phyloP scores from a whole-genome alignment of 1,284 basidiomycete species.

The Microbotryomycetes sp. region DNA sequence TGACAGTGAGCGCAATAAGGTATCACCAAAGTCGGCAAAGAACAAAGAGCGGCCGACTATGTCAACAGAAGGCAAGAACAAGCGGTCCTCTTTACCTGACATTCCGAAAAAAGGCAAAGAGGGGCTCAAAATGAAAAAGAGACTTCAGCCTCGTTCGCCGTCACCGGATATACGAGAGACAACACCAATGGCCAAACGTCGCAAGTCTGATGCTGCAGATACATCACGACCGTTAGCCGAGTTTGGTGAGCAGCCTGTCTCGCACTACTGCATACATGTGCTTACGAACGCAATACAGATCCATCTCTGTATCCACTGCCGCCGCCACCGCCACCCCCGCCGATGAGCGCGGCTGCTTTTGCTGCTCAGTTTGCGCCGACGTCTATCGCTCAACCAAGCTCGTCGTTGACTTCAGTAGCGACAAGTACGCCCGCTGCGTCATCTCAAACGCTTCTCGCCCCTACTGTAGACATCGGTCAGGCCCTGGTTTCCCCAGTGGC shows the following conservation, averaged over 20 bases:
- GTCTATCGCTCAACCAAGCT: too few relatives aligned
- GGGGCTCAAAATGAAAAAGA: background rate
- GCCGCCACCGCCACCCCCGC: background rate
- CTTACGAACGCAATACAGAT: too few relatives aligned
- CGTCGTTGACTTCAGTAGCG: too few relatives aligned
- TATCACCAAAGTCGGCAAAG: background rate
- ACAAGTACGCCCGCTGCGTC: too few relatives aligned
- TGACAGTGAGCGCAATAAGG: constrained; percentile 8
- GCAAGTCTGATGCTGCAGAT: background rate
- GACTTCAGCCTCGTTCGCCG: background rate
- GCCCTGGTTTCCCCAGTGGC: too few relatives aligned
- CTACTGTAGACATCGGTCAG: too few relatives aligned
- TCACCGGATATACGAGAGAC: background rate
- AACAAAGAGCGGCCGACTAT: background rate
- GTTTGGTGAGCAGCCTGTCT: background rate
- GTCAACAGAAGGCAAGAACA: background rate
- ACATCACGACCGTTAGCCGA: background rate
- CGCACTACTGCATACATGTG: too few relatives aligned
- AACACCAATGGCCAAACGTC: background rate
- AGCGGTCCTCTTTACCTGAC: background rate
- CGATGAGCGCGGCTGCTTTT: background rate
- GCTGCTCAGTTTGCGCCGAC: background rate
- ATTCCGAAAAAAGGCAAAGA: background rate
- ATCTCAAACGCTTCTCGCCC: too few relatives aligned
- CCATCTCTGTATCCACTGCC: background rate